Percentiles rank a stretch among this genome's conserved stretches.
These are phyloP conservation scores for Saccharomycodes ludwigii DNA, from an alignment of 805 yeast species.

Conservation along the genomic window DNA sequence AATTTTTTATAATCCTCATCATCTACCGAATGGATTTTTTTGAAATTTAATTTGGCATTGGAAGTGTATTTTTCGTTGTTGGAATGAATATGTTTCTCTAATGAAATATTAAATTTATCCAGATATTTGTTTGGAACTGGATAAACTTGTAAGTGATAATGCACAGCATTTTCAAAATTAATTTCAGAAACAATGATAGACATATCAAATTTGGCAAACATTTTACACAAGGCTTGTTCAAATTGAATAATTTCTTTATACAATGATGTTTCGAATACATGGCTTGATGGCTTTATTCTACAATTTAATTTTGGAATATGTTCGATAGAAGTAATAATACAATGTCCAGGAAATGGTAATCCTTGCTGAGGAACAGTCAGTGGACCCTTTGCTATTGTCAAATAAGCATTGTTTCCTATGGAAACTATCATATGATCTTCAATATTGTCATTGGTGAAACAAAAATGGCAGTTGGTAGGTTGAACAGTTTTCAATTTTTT, in stretches of 20 bases:
- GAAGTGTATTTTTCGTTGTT: constrained; percentile 37
- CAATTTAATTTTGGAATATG: constrained; percentile 42
- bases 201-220: constrained; percentile 32
- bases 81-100: constrained; percentile 31
- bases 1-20: constrained; percentile 19
- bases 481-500: constrained; percentile 31
- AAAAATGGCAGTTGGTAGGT: constrained; percentile 66
- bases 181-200: constrained; percentile 60
- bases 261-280: constrained; percentile 22
- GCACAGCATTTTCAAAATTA: constrained; percentile 51
- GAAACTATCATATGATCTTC: constrained; percentile 74
- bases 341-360: constrained; percentile 64
- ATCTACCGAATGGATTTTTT: constrained; percentile 16
- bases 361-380: constrained; percentile 39
- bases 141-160: constrained; percentile 63
- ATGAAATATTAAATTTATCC: constrained; percentile 30
- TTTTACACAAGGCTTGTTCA: constrained; percentile 34
- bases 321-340: constrained; percentile 64
- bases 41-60: constrained; percentile 34
- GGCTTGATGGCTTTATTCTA: constrained; percentile 10
- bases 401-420: constrained; percentile 51
- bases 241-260: constrained; percentile 35
- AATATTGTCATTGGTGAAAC: constrained; percentile 66
- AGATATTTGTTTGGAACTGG: constrained; percentile 44
- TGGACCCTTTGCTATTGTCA: constrained; percentile 84